Evolutionary conservation across 306 rosid genomes (phyloP).

Genomic region (Acacia melanoxylon): DNA sequence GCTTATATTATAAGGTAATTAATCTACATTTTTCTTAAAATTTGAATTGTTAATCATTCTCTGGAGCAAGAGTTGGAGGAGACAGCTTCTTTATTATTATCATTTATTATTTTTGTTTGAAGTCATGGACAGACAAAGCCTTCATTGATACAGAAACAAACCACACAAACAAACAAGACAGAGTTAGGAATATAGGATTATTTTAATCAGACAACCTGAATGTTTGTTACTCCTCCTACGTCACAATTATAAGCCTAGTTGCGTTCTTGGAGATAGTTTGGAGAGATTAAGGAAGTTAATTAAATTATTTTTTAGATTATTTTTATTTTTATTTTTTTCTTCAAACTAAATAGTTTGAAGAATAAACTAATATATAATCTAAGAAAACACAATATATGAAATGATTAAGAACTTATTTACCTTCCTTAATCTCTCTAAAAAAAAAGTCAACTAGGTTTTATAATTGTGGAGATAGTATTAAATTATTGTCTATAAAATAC

Average conservation of each 20-base stretch:
- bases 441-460: too few species aligned
- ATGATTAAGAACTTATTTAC: too few species aligned
- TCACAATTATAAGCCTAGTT: too few species aligned
- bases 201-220: constrained; percentile 9
- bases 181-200: constrained; percentile 3
- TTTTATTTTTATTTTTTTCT: too few species aligned
- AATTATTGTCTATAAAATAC: not conserved
- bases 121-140: not conserved
- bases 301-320: too few species aligned
- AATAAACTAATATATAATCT: too few species aligned
- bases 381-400: too few species aligned
- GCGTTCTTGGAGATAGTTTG: too few species aligned
- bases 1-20: not conserved
- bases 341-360: too few species aligned
- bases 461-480: not conserved
- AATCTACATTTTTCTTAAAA: not conserved
- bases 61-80: not conserved
- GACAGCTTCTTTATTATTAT: not conserved
- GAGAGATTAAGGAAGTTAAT: too few species aligned
- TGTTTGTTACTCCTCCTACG: too few species aligned
- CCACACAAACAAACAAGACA: constrained; percentile 18
- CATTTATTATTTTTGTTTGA: not conserved
- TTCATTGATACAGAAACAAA: not conserved
- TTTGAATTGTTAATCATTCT: not conserved
- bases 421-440: too few species aligned